A percentile compares a stretch with the other conserved stretches of the same genome.
phyloP scores from a whole-genome alignment of 495 filamentous ascomycete genomes.

The Hypoxylon intermedium region DNA sequence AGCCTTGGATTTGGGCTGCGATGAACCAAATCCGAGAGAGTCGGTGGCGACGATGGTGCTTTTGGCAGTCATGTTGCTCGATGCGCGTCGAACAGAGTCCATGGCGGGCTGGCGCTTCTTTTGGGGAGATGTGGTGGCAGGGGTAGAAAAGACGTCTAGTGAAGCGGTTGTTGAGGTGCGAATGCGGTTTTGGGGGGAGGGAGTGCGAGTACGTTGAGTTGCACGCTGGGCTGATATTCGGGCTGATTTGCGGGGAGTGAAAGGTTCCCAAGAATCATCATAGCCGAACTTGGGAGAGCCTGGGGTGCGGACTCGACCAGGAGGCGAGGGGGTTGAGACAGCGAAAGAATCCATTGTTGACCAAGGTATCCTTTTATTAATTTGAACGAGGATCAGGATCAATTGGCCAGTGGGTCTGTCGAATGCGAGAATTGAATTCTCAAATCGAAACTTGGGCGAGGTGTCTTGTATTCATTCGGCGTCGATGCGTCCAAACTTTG shows the following conservation, averaged over 20 bases:
- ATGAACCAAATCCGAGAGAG: conserved; percentile 44
- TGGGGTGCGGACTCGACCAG: conserved; percentile 67
- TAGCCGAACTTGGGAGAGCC: conserved; percentile 75
- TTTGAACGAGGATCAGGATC: background rate
- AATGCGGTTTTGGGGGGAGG: conserved; percentile 50
- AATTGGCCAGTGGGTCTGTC: no score
- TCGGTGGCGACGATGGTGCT: conserved; percentile 46
- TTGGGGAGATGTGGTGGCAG: conserved; percentile 55
- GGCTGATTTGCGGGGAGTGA: conserved; percentile 65
- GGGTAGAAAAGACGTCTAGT: conserved; percentile 48
- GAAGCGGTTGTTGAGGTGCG: conserved; percentile 43
- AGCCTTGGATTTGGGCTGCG: conserved; percentile 33
- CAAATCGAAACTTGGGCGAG: background rate
- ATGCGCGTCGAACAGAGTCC: conserved; percentile 49
- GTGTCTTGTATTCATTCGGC: background rate
- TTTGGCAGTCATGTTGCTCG: conserved; percentile 46
- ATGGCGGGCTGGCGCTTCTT: conserved; percentile 55
- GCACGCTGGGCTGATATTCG: conserved; percentile 55
- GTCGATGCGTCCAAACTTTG: background rate
- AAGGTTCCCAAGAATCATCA: conserved; percentile 74
- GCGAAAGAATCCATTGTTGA: conserved; percentile 43
- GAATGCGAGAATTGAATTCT: no score
- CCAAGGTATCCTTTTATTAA: background rate
- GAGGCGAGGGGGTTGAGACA: conserved; percentile 67
- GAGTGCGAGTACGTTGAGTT: conserved; percentile 51